Percentiles rank a stretch among this genome's conserved stretches.
Evolutionary conservation across 192 early-diverging fungal genomes (phyloP).

Genomic region (Coemansia sp.): DNA sequence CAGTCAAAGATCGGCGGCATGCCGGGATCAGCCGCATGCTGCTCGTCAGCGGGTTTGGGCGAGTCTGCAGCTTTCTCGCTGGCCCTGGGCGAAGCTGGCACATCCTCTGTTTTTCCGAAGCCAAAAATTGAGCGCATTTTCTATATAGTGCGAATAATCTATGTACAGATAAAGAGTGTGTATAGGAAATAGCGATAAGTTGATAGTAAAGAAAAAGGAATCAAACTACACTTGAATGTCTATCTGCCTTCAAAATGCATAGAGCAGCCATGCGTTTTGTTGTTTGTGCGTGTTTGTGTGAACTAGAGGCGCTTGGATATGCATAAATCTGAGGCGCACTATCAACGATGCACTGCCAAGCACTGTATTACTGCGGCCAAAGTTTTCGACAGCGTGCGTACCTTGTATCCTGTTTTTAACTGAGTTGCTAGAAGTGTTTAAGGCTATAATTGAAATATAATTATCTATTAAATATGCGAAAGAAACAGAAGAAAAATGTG

Average conservation of each 20-base stretch:
- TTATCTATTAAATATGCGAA: too few relatives aligned
- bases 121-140: constrained; percentile 48
- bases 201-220: background rate
- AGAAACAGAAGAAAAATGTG: too few relatives aligned
- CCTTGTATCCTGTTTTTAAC: too few relatives aligned
- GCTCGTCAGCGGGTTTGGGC: background rate
- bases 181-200: constrained; percentile 1
- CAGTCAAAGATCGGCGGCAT: constrained; percentile 27
- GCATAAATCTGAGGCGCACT: too few relatives aligned
- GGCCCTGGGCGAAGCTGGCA: constrained; percentile 12
- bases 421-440: too few relatives aligned
- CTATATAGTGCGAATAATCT: background rate
- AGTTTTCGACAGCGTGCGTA: too few relatives aligned
- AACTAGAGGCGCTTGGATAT: too few relatives aligned
- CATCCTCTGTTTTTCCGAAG: constrained; percentile 31
- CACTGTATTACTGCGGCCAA: too few relatives aligned
- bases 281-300: too few relatives aligned
- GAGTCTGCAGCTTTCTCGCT: constrained; percentile 21
- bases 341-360: too few relatives aligned
- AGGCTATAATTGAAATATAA: too few relatives aligned
- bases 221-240: background rate
- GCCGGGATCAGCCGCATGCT: background rate
- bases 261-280: too few relatives aligned
- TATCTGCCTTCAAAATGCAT: background rate
- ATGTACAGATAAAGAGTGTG: background rate